phyloP scores from a whole-genome alignment of 768 basidiomycete genomes.

The Lactifluus volemus region DNA sequence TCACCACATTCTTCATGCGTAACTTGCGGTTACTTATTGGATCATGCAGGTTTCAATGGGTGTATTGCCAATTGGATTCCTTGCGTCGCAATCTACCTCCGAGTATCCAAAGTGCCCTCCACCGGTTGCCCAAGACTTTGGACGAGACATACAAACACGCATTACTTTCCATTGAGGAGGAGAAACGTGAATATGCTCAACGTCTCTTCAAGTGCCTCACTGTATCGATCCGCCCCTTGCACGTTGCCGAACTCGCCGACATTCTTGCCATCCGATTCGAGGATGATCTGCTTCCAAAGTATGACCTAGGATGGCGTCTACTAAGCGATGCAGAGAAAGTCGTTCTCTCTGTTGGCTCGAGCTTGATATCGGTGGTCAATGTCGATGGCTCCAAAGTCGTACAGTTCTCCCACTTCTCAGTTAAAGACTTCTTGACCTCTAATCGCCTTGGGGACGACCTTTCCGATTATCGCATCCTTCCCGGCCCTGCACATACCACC shows the following conservation, averaged over 20 bases:
- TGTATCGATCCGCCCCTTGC: slow-evolving; percentile 1
- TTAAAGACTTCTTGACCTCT: slow-evolving; percentile 5
- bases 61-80: not conserved
- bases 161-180: not conserved
- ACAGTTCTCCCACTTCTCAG: slow-evolving; percentile 1
- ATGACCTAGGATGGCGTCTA: not conserved
- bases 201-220: not conserved
- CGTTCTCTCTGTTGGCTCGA: not conserved
- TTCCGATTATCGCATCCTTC: not conserved
- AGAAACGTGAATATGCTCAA: not conserved
- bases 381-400: not conserved
- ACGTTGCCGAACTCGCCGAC: not conserved
- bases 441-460: not conserved
- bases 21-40: not conserved
- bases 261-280: not conserved
- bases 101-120: not conserved
- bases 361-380: not conserved
- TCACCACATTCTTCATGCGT: no score
- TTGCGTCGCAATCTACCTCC: not conserved
- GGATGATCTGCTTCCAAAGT: not conserved
- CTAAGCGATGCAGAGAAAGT: not conserved
- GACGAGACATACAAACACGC: not conserved
- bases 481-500: not conserved
- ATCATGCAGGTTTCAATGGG: not conserved
- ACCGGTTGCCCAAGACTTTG: not conserved